phyloP scores from a whole-genome alignment of 169 alveolate genomes.

The Plasmodium reichenowi region DNA sequence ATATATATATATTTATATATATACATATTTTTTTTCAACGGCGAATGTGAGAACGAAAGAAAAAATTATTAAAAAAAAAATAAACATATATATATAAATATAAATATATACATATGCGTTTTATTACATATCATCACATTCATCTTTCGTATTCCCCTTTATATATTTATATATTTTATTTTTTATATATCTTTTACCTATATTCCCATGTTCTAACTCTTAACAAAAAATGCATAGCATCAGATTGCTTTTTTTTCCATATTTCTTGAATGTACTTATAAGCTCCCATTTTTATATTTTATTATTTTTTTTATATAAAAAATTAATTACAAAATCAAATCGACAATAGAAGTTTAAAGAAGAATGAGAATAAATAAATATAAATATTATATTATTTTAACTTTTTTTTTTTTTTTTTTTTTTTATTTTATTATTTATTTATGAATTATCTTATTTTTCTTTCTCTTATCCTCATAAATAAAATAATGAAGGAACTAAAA shows the following conservation, averaged over 20 bases:
- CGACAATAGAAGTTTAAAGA: too few relatives aligned
- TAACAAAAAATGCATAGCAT: conserved; percentile 97
- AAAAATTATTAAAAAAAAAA: background rate
- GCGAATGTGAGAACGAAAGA: background rate
- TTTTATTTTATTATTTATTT: too few relatives aligned
- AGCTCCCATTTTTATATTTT: conserved; percentile 93
- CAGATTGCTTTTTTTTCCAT: conserved; percentile 99
- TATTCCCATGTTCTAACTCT: conserved; percentile 99
- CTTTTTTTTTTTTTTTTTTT: too few relatives aligned
- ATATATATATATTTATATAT: background rate
- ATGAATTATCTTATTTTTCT: too few relatives aligned
- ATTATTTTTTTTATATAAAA: too few relatives aligned
- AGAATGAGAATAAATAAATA: too few relatives aligned
- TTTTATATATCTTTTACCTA: conserved; percentile 79
- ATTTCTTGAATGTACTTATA: conserved; percentile 94
- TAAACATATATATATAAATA: background rate
- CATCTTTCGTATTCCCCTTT: background rate
- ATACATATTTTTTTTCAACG: background rate
- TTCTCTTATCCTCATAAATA: too few relatives aligned
- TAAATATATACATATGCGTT: background rate
- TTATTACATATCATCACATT: background rate
- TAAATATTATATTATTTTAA: too few relatives aligned
- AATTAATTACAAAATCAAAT: too few relatives aligned
- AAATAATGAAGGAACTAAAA: too few relatives aligned
- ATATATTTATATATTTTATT: background rate